These are phyloP conservation scores for Sugiyamaella boreocaroliniensis DNA, from an alignment of 805 yeast species.

Conservation along the genomic window DNA sequence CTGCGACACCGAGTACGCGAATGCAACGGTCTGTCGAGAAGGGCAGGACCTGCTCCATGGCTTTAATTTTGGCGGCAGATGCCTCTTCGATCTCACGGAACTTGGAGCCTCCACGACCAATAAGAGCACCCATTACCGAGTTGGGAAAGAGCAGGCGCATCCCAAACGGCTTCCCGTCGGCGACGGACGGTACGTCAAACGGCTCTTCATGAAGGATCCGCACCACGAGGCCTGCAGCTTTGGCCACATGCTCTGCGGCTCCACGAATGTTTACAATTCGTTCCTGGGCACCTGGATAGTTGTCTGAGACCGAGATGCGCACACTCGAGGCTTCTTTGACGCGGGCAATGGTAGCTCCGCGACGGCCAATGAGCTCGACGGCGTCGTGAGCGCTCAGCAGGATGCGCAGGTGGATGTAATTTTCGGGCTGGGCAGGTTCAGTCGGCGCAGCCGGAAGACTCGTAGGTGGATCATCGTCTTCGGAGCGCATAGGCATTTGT, in stretches of 20 bases:
- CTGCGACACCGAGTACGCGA: conserved; percentile 70
- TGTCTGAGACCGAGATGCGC: conserved; percentile 65
- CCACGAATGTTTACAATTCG: conserved; percentile 72
- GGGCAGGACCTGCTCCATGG: conserved; percentile 66
- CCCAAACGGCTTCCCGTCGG: conserved; percentile 47
- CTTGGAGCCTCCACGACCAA: conserved; percentile 68
- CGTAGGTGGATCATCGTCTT: background rate
- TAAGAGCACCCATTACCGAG: conserved; percentile 70
- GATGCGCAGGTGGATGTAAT: conserved; percentile 59
- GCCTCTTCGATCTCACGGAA: conserved; percentile 76
- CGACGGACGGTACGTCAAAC: conserved; percentile 53
- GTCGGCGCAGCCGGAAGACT: background rate
- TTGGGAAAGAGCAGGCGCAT: conserved; percentile 67
- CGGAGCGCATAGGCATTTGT: background rate
- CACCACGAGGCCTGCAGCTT: conserved; percentile 69
- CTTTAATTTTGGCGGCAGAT: conserved; percentile 70
- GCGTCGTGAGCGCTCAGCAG: conserved; percentile 72
- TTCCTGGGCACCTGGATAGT: conserved; percentile 63
- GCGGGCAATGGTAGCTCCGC: conserved; percentile 65
- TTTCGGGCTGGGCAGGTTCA: background rate
- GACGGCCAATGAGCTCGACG: conserved; percentile 66
- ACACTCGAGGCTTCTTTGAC: conserved; percentile 59
- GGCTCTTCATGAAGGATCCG: conserved; percentile 63
- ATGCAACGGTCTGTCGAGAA: conserved; percentile 71
- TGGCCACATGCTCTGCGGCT: conserved; percentile 68